Percentiles rank a stretch among this genome's conserved stretches.
phyloP scores from a whole-genome alignment of 257 asterid genomes.

The Gardenia jasminoides region DNA sequence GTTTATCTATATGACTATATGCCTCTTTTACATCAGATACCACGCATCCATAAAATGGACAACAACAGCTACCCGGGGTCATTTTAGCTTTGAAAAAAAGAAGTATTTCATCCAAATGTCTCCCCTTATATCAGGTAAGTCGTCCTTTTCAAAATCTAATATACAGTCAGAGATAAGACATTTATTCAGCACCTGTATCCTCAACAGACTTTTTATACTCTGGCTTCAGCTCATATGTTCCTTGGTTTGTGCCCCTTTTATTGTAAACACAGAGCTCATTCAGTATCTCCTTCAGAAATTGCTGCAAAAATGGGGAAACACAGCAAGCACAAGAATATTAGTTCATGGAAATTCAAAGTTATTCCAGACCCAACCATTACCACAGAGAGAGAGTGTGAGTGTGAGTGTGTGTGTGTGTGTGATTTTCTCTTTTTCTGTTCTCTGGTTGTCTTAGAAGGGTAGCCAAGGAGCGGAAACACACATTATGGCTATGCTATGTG shows the following conservation, averaged over 20 bases:
- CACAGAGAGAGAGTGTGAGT: too few relatives aligned
- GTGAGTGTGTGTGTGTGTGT: too few relatives aligned
- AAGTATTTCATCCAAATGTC: background rate
- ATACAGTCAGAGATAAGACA: conserved; percentile 27
- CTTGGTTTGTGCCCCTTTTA: conserved; percentile 89
- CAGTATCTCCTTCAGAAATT: conserved; percentile 84
- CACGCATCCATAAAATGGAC: conserved; percentile 13
- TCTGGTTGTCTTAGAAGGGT: background rate
- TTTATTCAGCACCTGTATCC: conserved; percentile 71
- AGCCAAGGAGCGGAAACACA: background rate
- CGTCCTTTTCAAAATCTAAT: conserved; percentile 21
- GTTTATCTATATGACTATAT: conserved; percentile 7
- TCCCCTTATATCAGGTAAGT: background rate
- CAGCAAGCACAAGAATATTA: conserved; percentile 8
- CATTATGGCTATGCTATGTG: background rate
- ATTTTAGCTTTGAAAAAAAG: conserved; percentile 8
- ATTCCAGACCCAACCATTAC: background rate
- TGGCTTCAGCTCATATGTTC: conserved; percentile 90
- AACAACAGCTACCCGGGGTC: conserved; percentile 3
- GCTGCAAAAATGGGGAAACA: conserved; percentile 47
- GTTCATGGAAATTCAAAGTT: background rate
- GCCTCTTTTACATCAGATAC: conserved; percentile 10
- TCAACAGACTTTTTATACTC: conserved; percentile 86
- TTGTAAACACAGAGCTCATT: conserved; percentile 85
- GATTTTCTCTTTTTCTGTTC: background rate